These are phyloP conservation scores for Hypoxylon fragiforme DNA, from an alignment of 495 filamentous ascomycete species.

Conservation along the genomic window DNA sequence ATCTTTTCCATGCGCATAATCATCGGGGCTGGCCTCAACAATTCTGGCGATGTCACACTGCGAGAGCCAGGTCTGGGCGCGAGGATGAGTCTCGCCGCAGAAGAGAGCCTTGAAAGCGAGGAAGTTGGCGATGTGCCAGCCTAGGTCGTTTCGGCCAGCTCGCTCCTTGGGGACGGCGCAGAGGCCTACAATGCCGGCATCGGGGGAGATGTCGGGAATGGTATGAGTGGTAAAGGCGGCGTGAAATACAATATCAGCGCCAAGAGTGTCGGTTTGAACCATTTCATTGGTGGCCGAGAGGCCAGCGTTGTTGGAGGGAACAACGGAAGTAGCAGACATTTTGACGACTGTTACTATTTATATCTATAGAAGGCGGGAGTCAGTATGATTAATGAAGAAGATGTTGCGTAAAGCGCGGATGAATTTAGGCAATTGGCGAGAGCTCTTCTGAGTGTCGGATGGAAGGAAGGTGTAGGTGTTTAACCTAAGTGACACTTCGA, in stretches of 20 bases:
- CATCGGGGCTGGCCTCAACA: slow-evolving; percentile 10
- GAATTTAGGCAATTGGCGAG: neutral
- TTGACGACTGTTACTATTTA: neutral
- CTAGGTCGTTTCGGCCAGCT: slow-evolving; percentile 33
- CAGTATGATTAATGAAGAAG: neutral
- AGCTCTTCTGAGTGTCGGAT: neutral
- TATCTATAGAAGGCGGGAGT: neutral
- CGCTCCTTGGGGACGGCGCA: slow-evolving; percentile 37
- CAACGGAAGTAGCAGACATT: neutral
- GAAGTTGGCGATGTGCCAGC: slow-evolving; percentile 46
- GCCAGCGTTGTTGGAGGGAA: neutral
- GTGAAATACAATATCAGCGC: slow-evolving; percentile 14
- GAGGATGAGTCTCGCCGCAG: slow-evolving; percentile 23
- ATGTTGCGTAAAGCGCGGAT: neutral
- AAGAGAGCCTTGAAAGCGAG: slow-evolving; percentile 42
- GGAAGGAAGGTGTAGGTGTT: too few species aligned
- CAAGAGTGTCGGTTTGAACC: neutral
- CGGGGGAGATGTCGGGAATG: slow-evolving; percentile 35
- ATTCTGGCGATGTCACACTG: slow-evolving; percentile 24
- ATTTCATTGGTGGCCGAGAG: too few species aligned
- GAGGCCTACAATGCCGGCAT: slow-evolving; percentile 39
- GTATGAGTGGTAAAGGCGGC: slow-evolving; percentile 35
- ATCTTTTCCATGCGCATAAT: slow-evolving; percentile 20
- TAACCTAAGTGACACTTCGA: too few species aligned
- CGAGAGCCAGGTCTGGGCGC: slow-evolving; percentile 40